Conservation (phyloP, 495 filamentous ascomycete species). For the Tuber brumale region DNA sequence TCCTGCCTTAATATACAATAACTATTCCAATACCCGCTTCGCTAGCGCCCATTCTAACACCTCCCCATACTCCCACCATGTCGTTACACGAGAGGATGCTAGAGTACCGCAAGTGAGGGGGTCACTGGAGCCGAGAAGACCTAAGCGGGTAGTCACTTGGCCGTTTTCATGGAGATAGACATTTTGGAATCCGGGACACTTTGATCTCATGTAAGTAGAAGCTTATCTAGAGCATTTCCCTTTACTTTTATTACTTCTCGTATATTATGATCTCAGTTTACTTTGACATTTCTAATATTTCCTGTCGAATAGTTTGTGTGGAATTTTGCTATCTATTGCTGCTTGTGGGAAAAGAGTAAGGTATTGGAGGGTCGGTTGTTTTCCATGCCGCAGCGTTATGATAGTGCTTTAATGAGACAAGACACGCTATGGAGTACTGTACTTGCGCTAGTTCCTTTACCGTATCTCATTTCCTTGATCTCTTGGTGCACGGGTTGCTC, state of each 20-base stretch:
- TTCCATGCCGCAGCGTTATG: background rate
- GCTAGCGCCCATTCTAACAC: background rate
- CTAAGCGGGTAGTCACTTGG: background rate
- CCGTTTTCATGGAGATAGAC: background rate
- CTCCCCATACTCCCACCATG: background rate
- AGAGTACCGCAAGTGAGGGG: background rate
- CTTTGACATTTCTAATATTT: background rate
- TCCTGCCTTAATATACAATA: background rate
- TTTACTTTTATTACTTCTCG: background rate
- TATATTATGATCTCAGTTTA: background rate
- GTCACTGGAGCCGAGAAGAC: background rate
- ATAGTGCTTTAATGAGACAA: background rate
- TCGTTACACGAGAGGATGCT: background rate
- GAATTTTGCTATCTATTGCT: background rate
- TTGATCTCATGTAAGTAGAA: background rate
- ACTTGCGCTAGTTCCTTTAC: too few species aligned
- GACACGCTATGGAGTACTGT: background rate
- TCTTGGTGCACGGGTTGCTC: too few species aligned
- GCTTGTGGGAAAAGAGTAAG: background rate
- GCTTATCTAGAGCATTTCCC: background rate
- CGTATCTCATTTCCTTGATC: too few species aligned
- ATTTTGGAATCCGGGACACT: background rate
- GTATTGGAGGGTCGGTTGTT: background rate
- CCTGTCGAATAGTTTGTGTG: background rate
- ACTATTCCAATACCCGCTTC: background rate